A percentile compares a stretch with the other conserved stretches of the same genome.
Evolutionary conservation across 768 basidiomycete genomes (phyloP).

Genomic region (Guyanaporus albipodus): DNA sequence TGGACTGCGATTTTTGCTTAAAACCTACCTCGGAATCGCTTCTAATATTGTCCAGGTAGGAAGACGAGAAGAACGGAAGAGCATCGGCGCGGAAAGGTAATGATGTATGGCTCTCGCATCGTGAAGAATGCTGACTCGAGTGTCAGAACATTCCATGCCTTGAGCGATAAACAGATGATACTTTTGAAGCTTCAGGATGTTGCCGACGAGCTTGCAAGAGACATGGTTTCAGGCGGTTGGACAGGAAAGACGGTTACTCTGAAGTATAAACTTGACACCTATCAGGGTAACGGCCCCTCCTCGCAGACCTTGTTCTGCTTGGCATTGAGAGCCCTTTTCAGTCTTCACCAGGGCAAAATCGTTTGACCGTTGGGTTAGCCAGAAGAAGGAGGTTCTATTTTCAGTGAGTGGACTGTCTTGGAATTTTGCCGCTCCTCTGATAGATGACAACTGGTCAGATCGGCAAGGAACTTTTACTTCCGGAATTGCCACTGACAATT

Average conservation of each 20-base stretch:
- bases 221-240: constrained; percentile 79
- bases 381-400: constrained; percentile 73
- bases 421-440: background rate
- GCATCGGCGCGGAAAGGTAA: constrained; percentile 88
- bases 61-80: constrained; percentile 80
- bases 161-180: constrained; percentile 62
- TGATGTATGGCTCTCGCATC: background rate
- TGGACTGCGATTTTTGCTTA: constrained; percentile 70
- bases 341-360: constrained; percentile 84
- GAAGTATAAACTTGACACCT: constrained; percentile 91
- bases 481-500: constrained; percentile 75
- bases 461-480: constrained; percentile 76
- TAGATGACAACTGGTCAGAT: constrained; percentile 40
- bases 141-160: constrained; percentile 69
- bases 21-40: constrained; percentile 80
- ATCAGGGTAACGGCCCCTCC: constrained; percentile 51
- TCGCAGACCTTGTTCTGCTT: background rate
- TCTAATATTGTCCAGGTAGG: constrained; percentile 77
- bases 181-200: constrained; percentile 76
- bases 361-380: constrained; percentile 66
- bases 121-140: background rate
- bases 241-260: constrained; percentile 85
- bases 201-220: constrained; percentile 74
- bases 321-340: constrained; percentile 25
- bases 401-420: constrained; percentile 43